Evolutionary conservation across 495 filamentous ascomycete species (phyloP), one percentile per base, ranked within the genome.

Genomic region (Tuber borchii): DNA sequence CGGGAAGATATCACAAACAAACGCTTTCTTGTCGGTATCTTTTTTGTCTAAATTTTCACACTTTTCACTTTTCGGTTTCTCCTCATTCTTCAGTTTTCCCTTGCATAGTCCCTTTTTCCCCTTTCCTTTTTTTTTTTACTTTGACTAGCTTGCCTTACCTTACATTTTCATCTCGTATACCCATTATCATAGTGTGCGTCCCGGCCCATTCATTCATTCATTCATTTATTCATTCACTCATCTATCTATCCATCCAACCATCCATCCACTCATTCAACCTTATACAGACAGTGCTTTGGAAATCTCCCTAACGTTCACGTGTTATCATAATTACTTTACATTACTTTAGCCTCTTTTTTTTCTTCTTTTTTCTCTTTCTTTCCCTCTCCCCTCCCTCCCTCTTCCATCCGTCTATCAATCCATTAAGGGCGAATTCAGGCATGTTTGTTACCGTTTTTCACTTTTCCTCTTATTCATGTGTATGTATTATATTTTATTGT

Each of bases 341-440:
- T 43, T 43, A 43, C 9, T 14, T 48, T 48, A 48, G 2, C 45
- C 45, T 48, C 2, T n/a, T n/a, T n/a, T n/a, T n/a, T n/a, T n/a
- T n/a, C n/a, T n/a, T n/a, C n/a, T n/a, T n/a, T n/a, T n/a, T n/a
- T n/a, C n/a, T 48, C 22, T 22, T 48, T 22, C 20, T 48, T 22
- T 61, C 42, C 42, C 42, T 43, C 42, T 12, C 9, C 68, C 43
- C 40, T 72, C 10, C 26, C 16, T 31, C 31, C n/a, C n/a, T 61
- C n/a, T 10, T 72, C 40, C 46, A 40, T 71, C 68, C 22, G 9
- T 76, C 44, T 73, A 65, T 79, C 69, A 10, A 74, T 79, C 45
- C 56, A 61, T 78, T 70, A 42, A 77, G 76, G 78, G 78, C 72
- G 78, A 70, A 75, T 69, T 78, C 72, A 69, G 76, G 76, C 72